Percentiles rank a stretch among this genome's conserved stretches.
phyloP scores from a whole-genome alignment of 2,329 filamentous ascomycete genomes.

The Chaetomiaceae sp. region DNA sequence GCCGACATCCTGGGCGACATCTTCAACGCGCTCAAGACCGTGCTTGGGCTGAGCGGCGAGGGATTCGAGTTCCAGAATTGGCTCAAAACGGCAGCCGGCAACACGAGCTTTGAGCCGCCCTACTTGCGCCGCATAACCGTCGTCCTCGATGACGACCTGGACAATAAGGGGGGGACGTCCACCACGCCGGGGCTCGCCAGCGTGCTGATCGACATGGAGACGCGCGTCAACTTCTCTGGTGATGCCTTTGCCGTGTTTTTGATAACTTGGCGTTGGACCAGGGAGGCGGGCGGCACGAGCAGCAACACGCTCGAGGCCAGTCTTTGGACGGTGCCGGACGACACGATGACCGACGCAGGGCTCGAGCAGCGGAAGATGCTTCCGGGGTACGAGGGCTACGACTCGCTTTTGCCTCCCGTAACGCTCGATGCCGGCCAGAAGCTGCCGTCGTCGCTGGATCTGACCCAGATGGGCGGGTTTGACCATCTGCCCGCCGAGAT shows the following conservation, averaged over 20 bases:
- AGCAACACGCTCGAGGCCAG: neutral
- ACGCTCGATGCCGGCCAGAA: slow-evolving; percentile 1
- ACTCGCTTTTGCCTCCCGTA: slow-evolving; percentile 1
- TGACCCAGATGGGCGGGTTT: slow-evolving; percentile 5
- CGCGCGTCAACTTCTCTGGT: slow-evolving; percentile 6
- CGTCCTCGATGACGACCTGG: neutral
- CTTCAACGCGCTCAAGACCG: neutral
- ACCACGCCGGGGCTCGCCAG: slow-evolving; percentile 6
- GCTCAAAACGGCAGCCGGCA: neutral
- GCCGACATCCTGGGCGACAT: slow-evolving; percentile 1
- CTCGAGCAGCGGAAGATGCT: too few species aligned
- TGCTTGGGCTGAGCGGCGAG: slow-evolving; percentile 4
- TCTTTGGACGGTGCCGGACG: neutral
- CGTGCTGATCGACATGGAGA: slow-evolving; percentile 8
- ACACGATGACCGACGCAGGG: too few species aligned
- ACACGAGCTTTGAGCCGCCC: slow-evolving; percentile 1
- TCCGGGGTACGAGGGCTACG: slow-evolving; percentile 4
- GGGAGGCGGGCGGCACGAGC: slow-evolving; percentile 1
- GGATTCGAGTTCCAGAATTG: slow-evolving; percentile 5
- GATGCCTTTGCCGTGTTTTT: slow-evolving; percentile 5
- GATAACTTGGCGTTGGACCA: slow-evolving; percentile 5
- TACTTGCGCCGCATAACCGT: slow-evolving; percentile 7
- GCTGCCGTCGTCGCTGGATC: slow-evolving; percentile 4
- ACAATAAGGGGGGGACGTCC: slow-evolving; percentile 1
- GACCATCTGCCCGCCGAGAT: slow-evolving; percentile 4